phyloP scores from a whole-genome alignment of 768 basidiomycete species.

The Amanita jacksonii region DNA sequence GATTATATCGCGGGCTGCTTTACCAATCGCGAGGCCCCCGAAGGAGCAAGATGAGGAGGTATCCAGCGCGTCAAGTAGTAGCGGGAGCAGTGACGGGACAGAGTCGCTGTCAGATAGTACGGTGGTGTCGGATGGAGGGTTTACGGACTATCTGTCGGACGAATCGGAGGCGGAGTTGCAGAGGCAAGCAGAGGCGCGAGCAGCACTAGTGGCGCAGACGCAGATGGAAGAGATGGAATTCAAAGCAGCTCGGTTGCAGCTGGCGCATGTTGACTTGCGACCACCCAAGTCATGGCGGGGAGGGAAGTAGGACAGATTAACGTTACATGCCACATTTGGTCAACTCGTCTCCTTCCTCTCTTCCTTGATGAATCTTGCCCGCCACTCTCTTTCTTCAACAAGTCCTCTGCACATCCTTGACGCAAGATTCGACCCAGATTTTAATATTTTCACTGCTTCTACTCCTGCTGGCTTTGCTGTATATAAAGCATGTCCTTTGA shows the following conservation, averaged over 20 bases:
- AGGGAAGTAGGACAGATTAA: not conserved
- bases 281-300: slow-evolving; percentile 63
- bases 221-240: slow-evolving; percentile 77
- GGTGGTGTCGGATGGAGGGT: slow-evolving; percentile 77
- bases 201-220: slow-evolving; percentile 69
- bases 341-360: not conserved
- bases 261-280: slow-evolving; percentile 62
- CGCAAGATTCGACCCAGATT: slow-evolving; percentile 73
- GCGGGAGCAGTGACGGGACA: slow-evolving; percentile 53
- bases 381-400: slow-evolving; percentile 74
- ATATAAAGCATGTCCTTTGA: slow-evolving; percentile 67
- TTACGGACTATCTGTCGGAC: slow-evolving; percentile 87
- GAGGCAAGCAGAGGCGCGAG: slow-evolving; percentile 74
- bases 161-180: slow-evolving; percentile 88
- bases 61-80: slow-evolving; percentile 48
- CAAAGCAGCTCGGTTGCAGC: slow-evolving; percentile 69
- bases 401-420: slow-evolving; percentile 68
- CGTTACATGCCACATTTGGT: not conserved
- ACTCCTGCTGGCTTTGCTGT: slow-evolving; percentile 80
- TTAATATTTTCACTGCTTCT: slow-evolving; percentile 68
- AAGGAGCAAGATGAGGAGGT: slow-evolving; percentile 25
- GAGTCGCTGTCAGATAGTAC: slow-evolving; percentile 66
- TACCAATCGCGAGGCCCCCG: slow-evolving; percentile 17
- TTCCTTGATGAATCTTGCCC: slow-evolving; percentile 70
- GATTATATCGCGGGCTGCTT: slow-evolving; percentile 13